Evolutionary conservation across 2,329 filamentous ascomycete species (phyloP), one percentile per base, ranked within the genome.

Genomic region (Thelonectria rubi): DNA sequence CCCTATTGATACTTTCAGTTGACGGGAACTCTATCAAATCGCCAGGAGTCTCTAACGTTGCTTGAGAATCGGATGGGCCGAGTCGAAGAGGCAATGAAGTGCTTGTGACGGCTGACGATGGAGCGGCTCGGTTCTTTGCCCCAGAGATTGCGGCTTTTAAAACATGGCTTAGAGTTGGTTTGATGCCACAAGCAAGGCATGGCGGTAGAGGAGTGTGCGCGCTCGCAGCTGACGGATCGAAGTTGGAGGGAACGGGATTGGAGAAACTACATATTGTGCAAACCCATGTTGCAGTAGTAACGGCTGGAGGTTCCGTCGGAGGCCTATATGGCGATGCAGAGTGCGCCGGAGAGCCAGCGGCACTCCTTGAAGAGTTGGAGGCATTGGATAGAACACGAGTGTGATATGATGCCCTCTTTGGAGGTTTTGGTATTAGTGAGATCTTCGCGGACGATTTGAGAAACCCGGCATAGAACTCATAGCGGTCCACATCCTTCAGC

Each of bases 211-310:
- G 90, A 5, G 91, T 97, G 65, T 93, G 88, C 18, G 89, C 86
- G 63, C 87, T 95, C 9, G 93, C 93, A 2, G 90, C 89, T 1
- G 89, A 84, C 0, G 93, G 91, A 71, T 98, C 94, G 75, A 98
- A 98, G 75, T 97, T 97, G 39, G 92, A 91, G 1, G 95, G 94
- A 1, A 97, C 88, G 0, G 92, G 90, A 72, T 98, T 98, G 10
- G 94, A 94, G 74, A 97, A 96, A 68, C 91, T 94, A 82, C 94
- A 98, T 72, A 98, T 98, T 2, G 92, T 91, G 79, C 94, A 98
- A 18, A 98, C 89, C 94, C 94, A 98, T 4, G 93, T 97, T 6
- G 92, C 92, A 62, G 83, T 86, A 66, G 82, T 84, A 14, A 81
- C 75, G 14, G 84, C 78, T 1, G 81, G 69, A 32, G 85, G 80